phyloP scores from a whole-genome alignment of 2,329 filamentous ascomycete genomes.

The Gnomoniopsis sp. region DNA sequence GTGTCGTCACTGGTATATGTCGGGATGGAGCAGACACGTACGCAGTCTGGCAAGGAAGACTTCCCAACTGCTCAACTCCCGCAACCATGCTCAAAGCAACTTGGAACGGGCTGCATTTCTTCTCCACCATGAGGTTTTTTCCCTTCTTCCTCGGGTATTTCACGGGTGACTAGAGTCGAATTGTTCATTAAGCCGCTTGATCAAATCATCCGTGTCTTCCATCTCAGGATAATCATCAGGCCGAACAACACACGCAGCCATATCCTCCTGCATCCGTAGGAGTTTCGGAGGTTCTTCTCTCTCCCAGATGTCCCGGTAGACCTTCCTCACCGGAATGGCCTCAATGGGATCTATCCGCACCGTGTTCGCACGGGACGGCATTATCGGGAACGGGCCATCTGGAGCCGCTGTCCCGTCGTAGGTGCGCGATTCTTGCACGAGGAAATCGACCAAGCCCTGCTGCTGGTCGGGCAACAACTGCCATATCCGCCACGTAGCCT shows the following conservation, averaged over 20 bases:
- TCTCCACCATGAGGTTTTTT: too few relatives aligned
- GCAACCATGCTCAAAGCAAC: too few relatives aligned
- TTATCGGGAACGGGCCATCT: background rate
- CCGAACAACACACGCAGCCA: background rate
- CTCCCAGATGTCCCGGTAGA: slow-evolving; percentile 2
- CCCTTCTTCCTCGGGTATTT: too few relatives aligned
- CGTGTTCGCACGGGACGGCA: slow-evolving; percentile 1
- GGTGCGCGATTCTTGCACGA: background rate
- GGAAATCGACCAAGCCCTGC: background rate
- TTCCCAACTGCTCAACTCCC: too few relatives aligned
- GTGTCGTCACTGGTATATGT: too few relatives aligned
- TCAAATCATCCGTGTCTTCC: background rate
- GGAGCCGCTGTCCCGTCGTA: background rate
- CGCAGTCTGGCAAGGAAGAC: too few relatives aligned
- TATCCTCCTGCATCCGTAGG: slow-evolving; percentile 1
- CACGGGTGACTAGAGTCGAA: too few relatives aligned
- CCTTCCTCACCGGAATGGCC: background rate
- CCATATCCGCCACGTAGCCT: slow-evolving; percentile 1
- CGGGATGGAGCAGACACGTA: too few relatives aligned
- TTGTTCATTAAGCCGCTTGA: slow-evolving; percentile 1
- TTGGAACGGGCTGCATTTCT: too few relatives aligned
- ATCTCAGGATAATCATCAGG: slow-evolving; percentile 2
- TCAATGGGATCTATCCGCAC: background rate
- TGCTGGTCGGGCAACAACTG: background rate
- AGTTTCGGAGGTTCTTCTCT: background rate